Evolutionary conservation across 2,329 filamentous ascomycete species (phyloP), one percentile per base, ranked within the genome.

Genomic region (Fusarium sp.): DNA sequence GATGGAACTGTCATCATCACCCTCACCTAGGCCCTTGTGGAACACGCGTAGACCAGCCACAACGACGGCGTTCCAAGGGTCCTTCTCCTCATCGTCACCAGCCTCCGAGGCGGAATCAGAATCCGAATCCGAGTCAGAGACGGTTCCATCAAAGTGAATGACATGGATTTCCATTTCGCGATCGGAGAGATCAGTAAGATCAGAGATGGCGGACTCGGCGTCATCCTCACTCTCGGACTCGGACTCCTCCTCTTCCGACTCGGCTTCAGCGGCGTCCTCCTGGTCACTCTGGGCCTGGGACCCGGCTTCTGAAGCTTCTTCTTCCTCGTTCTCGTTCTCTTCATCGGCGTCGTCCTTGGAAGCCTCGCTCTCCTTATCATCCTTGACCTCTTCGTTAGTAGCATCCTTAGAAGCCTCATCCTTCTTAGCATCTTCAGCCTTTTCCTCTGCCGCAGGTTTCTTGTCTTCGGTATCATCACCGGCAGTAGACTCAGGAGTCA

Each of bases 11-110:
- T 79, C 74, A 8, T 77, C 73, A 11, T 77, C 77, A 9, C 74
- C 71, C 2, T 71, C 75, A 15, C 75, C 76, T 0, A 75, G 69
- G 1, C 79, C 82, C 71, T 87, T 87, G 75, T 86, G 84, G 75
- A 90, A 91, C 2, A 91, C 84, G n/a, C 88, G 84, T 48, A 91
- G 78, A 0, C 89, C 88, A 2, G 91, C 84, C 10, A 90, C 86
- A 4, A 83, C 86, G n/a, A 90, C 84, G 5, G 89, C 89, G 73
- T 91, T 91, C 89, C 89, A 91, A 0, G 88, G 86, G 41, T 88
- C 84, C 27, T 83, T 81, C 66, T 88, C 84, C 51, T 86, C 86
- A 60, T 89, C 87, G 67, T 88, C 87, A 10, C 82, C 83, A 7
- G 85, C 83, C n/a, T 85, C 83, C 1, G 78, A 75, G 13, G 73